Conservation (phyloP, 139 green algal species). For the Chlamydomonas sphaeroides region DNA sequence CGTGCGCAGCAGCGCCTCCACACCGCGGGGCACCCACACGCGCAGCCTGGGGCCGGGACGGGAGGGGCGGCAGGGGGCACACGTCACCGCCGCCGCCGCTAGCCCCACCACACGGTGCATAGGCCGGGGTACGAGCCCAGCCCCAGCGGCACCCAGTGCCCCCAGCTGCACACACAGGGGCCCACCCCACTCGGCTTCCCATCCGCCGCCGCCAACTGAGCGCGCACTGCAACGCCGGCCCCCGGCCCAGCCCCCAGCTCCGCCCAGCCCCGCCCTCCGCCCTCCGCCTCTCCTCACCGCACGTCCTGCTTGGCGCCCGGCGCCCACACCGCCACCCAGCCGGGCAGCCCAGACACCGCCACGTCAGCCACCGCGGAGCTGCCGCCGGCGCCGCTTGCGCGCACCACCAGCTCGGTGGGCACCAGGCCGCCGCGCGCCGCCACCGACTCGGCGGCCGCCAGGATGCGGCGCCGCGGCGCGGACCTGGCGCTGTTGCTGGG, state of each 20-base stretch:
- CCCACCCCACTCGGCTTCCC: too few relatives aligned
- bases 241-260: too few relatives aligned
- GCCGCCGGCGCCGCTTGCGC: constrained; percentile 8
- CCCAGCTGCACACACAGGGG: too few relatives aligned
- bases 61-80: too few relatives aligned
- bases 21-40: constrained; percentile 80
- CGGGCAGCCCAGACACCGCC: constrained; percentile 73
- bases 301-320: constrained; percentile 40
- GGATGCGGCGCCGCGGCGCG: too few relatives aligned
- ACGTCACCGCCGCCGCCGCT: too few relatives aligned
- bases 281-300: constrained; percentile 1
- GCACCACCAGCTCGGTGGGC: constrained; percentile 43
- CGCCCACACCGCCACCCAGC: constrained; percentile 52
- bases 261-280: constrained; percentile 12
- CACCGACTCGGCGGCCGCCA: constrained; percentile 60
- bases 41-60: constrained; percentile 43
- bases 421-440: constrained; percentile 70
- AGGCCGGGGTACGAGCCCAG: too few relatives aligned
- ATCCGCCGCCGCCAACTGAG: too few relatives aligned
- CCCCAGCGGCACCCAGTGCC: too few relatives aligned
- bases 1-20: constrained; percentile 90
- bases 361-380: constrained; percentile 66
- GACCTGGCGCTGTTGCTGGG: too few relatives aligned
- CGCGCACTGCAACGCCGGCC: too few relatives aligned
- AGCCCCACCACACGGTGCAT: too few relatives aligned